Evolutionary conservation across 2,329 filamentous ascomycete genomes (phyloP), one percentile per base, ranked within the genome.

Genomic region (Alternaria viburni): DNA sequence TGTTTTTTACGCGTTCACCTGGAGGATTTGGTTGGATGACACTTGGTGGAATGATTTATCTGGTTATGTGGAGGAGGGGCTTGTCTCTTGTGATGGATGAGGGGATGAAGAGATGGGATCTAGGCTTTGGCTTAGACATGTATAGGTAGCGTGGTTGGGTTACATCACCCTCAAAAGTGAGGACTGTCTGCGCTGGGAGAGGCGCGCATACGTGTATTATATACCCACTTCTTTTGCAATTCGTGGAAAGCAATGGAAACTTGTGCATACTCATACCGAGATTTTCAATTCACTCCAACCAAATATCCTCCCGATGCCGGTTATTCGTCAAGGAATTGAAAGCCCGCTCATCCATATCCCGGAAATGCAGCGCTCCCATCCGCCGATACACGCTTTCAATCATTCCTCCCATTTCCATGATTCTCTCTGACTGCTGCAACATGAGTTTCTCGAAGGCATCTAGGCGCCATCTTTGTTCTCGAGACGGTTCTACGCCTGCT

Each of bases 1-100:
- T 56, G 41, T 30, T 51, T 51, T 57, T 57, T 26, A 62, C 44
- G 63, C 59, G 54, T 45, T 50, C 41, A 45, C 41, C 47, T 46
- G 47, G 50, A 23, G 47, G 30, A 59, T 26, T n/a, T 4, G 54
- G 25, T 41, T 13, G 28, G 19, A 21, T 12, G 28, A 12, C 4
- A 25, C 12, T 57, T 15, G 51, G 11, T 25, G 28, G 36, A 19
- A 36, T 36, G 28, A 52, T 41, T 52, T 36, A 23, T 41, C 30
- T n/a, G 49, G 19, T 41, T 13, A 52, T 52, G 12, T 52, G 28
- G 30, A 51, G 49, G 49, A 12, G 11, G 11, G 12, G 28, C 28
- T 30, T 30, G 10, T 32, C 46, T 49, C 47, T 15, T 13, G 12
- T 21, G 47, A 32, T n/a, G 13, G 28, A 36, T 41, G 36, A 15